A percentile compares a stretch with the other conserved stretches of the same genome.
Conservation (phyloP, 306 rosid genomes). For the Phaseolus lunatus region DNA sequence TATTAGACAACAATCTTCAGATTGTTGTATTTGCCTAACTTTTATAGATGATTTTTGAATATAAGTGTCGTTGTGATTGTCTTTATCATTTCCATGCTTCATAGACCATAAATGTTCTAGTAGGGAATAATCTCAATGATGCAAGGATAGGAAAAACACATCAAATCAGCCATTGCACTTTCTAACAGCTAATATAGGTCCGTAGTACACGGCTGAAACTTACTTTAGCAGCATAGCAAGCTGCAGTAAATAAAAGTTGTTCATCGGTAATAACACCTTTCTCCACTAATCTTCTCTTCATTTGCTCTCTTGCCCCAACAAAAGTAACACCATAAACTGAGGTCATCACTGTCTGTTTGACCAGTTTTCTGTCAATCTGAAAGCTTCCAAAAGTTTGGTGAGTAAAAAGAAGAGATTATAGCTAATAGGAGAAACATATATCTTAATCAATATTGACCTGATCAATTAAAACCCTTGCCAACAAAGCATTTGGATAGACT, state of each 20-base stretch:
- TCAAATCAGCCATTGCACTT: constrained; percentile 17
- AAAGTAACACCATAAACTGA: constrained; percentile 90
- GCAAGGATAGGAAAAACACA: constrained; percentile 5
- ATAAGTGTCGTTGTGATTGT: no score
- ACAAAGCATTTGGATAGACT: constrained; percentile 64
- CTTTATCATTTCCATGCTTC: no score
- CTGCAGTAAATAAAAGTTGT: constrained; percentile 63
- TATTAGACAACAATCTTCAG: no score
- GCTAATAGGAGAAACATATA: constrained; percentile 10
- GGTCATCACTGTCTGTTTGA: constrained; percentile 92
- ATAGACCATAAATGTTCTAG: no score
- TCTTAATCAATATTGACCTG: constrained; percentile 60
- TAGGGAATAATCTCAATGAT: constrained; percentile 19
- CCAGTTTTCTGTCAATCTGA: constrained; percentile 88
- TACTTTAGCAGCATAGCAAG: constrained; percentile 91
- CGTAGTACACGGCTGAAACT: constrained; percentile 41
- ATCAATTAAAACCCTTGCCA: constrained; percentile 73
- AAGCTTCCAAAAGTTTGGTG: constrained; percentile 47
- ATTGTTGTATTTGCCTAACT: no score
- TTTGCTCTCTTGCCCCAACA: constrained; percentile 89
- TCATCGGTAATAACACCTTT: constrained; percentile 80
- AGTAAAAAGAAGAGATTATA: constrained; percentile 18
- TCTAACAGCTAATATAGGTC: constrained; percentile 13
- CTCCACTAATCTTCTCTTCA: constrained; percentile 79
- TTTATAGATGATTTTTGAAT: no score